Percentiles rank a stretch among this genome's conserved stretches.
These are phyloP conservation scores for Amaranthus tricolor DNA, from an alignment of 179 eudicot genomes.

Conservation along the genomic window DNA sequence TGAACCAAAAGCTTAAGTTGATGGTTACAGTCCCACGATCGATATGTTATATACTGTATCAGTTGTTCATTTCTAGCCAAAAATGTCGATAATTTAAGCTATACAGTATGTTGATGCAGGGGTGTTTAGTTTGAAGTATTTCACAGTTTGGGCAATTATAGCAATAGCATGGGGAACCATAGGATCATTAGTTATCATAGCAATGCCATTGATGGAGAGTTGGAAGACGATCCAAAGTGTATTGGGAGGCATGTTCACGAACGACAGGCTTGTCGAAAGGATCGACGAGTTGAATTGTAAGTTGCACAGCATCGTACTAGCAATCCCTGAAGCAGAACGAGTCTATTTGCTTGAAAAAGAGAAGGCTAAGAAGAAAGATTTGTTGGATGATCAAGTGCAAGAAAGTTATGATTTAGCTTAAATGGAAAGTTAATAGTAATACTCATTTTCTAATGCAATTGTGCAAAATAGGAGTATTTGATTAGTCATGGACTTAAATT, in stretches of 20 bases:
- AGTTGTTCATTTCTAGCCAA: too few species aligned
- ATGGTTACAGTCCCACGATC: too few species aligned
- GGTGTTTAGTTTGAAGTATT: conserved; percentile 67
- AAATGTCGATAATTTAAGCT: too few species aligned
- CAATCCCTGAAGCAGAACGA: conserved; percentile 75
- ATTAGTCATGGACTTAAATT: too few species aligned
- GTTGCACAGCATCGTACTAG: conserved; percentile 50
- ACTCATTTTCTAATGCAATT: too few species aligned
- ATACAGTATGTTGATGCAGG: conserved; percentile 39
- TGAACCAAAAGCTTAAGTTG: too few species aligned
- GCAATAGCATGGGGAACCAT: conserved; percentile 94
- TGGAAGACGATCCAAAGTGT: conserved; percentile 69
- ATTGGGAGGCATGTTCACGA: conserved; percentile 68
- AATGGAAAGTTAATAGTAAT: neutral
- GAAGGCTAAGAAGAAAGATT: conserved; percentile 52
- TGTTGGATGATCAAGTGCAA: conserved; percentile 24
- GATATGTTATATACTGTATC: too few species aligned
- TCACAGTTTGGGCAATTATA: conserved; percentile 79
- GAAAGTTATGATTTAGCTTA: conserved; percentile 13
- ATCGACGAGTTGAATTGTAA: conserved; percentile 59
- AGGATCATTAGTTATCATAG: conserved; percentile 75
- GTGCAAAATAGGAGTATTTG: too few species aligned
- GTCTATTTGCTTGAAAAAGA: conserved; percentile 59
- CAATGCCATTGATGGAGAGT: conserved; percentile 77
- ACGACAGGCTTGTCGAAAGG: conserved; percentile 59